A percentile compares a stretch with the other conserved stretches of the same genome.
Evolutionary conservation across 371 early-diverging fungal species (phyloP).

Genomic region (Mortierella polycephala): DNA sequence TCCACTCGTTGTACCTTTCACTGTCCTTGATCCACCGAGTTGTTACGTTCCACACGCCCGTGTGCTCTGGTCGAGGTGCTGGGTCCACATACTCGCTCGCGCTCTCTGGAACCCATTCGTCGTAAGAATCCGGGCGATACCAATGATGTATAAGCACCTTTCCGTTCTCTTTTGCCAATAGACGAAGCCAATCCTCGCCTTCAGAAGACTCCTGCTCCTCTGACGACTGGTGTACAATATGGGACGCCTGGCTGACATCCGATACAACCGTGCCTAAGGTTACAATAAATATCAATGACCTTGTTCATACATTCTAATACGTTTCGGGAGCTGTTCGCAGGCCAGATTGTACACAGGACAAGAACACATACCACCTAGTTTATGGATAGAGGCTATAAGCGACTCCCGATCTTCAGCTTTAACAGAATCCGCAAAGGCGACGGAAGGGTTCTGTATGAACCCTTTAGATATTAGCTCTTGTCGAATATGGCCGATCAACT

Average conservation of each 20-base stretch:
- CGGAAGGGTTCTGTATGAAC: constrained; percentile 56
- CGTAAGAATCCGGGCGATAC: constrained; percentile 88
- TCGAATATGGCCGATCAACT: constrained; percentile 62
- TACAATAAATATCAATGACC: not conserved
- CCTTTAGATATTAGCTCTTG: constrained; percentile 51
- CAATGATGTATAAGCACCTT: constrained; percentile 83
- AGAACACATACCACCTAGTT: constrained; percentile 60
- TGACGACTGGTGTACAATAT: constrained; percentile 63
- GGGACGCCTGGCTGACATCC: constrained; percentile 65
- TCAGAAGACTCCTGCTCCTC: constrained; percentile 57
- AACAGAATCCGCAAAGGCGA: constrained; percentile 64
- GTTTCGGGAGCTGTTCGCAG: too few relatives aligned
- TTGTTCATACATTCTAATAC: too few relatives aligned
- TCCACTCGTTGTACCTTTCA: constrained; percentile 76
- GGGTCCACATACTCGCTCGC: constrained; percentile 73
- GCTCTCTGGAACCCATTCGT: constrained; percentile 78
- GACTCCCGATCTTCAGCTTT: constrained; percentile 55
- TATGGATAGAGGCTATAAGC: constrained; percentile 55
- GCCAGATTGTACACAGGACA: not conserved
- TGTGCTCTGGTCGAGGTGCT: constrained; percentile 70
- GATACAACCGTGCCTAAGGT: constrained; percentile 58
- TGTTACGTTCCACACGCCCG: constrained; percentile 76
- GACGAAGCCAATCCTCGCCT: constrained; percentile 80
- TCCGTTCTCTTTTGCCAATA: constrained; percentile 74
- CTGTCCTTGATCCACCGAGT: constrained; percentile 85